Percentiles rank a stretch among this genome's conserved stretches.
Evolutionary conservation across 2,329 filamentous ascomycete genomes (phyloP).

Genomic region (Colletotrichum melonis): DNA sequence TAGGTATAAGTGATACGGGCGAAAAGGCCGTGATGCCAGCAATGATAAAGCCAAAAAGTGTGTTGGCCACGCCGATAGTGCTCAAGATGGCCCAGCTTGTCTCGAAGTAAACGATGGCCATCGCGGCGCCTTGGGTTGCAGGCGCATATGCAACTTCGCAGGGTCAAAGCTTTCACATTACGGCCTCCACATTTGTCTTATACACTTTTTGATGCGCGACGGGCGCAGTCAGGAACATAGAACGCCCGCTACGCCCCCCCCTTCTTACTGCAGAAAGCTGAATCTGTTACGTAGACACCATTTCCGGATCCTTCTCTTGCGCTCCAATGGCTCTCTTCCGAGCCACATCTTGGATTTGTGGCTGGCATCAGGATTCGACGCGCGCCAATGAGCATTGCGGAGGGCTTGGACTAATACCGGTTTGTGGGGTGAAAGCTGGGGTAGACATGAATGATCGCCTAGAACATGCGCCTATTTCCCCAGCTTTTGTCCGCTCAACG

Average conservation of each 20-base stretch:
- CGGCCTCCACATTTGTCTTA: constrained; percentile 6
- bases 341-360: background rate
- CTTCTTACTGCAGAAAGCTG: background rate
- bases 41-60: constrained; percentile 51
- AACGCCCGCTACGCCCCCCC: background rate
- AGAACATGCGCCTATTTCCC: background rate
- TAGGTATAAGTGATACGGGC: constrained; percentile 50
- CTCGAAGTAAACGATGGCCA: constrained; percentile 49
- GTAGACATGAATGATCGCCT: background rate
- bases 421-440: constrained; percentile 11
- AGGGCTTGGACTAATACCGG: background rate
- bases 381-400: constrained; percentile 1
- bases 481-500: background rate
- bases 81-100: constrained; percentile 57
- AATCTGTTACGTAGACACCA: background rate
- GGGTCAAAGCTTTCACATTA: constrained; percentile 5
- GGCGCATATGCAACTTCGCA: background rate
- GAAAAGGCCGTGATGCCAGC: constrained; percentile 51
- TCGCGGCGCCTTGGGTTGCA: background rate
- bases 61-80: constrained; percentile 52
- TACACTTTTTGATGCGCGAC: background rate
- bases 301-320: background rate
- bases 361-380: background rate
- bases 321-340: constrained; percentile 1
- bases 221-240: background rate